A percentile compares a stretch with the other conserved stretches of the same genome.
Evolutionary conservation across 129 eudicot species (phyloP).

Genomic region (Artemisia annua): DNA sequence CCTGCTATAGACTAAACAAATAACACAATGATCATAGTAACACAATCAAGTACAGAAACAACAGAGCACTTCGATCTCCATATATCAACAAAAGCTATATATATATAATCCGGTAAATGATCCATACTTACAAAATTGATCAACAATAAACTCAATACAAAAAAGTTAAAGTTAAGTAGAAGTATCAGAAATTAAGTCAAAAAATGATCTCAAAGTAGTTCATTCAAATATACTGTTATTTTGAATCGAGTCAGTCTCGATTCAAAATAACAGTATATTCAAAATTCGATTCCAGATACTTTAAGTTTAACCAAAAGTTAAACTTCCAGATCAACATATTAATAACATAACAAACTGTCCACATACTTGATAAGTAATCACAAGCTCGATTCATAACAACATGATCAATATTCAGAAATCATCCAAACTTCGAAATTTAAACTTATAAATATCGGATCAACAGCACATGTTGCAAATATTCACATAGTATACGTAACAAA

Average conservation of each 20-base stretch:
- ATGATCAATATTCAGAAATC: no score
- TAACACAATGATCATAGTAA: neutral
- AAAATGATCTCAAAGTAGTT: no score
- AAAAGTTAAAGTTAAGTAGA: neutral
- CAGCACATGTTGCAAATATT: no score
- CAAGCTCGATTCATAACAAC: neutral
- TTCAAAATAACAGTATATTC: neutral
- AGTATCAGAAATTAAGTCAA: no score
- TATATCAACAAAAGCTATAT: neutral
- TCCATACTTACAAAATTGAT: conserved; percentile 16
- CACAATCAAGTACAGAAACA: neutral
- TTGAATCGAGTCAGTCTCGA: no score
- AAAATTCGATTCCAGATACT: neutral
- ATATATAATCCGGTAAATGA: no score
- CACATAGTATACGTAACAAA: no score
- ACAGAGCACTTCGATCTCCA: conserved; percentile 20
- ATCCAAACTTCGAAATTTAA: no score
- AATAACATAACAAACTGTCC: neutral
- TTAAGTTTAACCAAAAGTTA: neutral
- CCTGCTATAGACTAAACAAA: no score
- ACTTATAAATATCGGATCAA: no score
- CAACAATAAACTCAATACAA: conserved; percentile 1
- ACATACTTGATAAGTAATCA: conserved; percentile 12
- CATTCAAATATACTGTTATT: no score
- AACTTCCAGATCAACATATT: conserved; percentile 15